Percentiles rank a stretch among this genome's conserved stretches.
phyloP scores from a whole-genome alignment of 169 alveolate species.

The Plasmodium coatneyi region DNA sequence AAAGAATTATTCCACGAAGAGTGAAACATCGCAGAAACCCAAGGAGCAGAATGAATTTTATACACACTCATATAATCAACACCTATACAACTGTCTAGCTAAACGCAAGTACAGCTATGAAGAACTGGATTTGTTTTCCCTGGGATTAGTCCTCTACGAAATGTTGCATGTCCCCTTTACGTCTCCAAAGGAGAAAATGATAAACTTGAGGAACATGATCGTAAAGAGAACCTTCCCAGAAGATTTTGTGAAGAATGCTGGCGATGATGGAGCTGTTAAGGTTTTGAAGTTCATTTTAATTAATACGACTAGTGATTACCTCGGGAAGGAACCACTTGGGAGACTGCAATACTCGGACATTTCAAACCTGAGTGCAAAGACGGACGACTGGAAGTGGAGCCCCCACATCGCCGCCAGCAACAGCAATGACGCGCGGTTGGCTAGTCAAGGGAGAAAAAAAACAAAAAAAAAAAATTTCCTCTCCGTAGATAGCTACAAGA shows the following conservation, averaged over 20 bases:
- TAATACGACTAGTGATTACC: constrained; percentile 16
- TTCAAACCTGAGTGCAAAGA: constrained; percentile 2
- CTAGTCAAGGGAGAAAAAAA: not conserved
- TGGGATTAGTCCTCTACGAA: constrained; percentile 55
- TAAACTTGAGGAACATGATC: constrained; percentile 32
- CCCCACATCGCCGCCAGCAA: not conserved
- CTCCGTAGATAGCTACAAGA: not conserved
- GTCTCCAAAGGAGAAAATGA: constrained; percentile 26
- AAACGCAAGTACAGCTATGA: constrained; percentile 42
- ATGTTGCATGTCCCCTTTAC: constrained; percentile 48
- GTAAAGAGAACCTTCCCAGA: constrained; percentile 17
- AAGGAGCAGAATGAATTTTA: constrained; percentile 34
- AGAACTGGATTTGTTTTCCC: constrained; percentile 45
- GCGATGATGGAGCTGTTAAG: constrained; percentile 39
- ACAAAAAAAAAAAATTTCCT: not conserved
- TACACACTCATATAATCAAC: constrained; percentile 48
- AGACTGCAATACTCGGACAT: constrained; percentile 32
- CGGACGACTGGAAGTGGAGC: not conserved
- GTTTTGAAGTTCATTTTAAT: constrained; percentile 57
- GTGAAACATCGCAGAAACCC: not conserved
- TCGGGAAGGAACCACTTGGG: not conserved
- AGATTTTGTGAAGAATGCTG: constrained; percentile 4
- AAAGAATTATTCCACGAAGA: not conserved
- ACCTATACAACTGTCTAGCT: constrained; percentile 13
- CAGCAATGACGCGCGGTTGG: not conserved